Evolutionary conservation across 1,284 basidiomycete genomes (phyloP), one percentile per base, ranked within the genome.

Genomic region (Cryptococcus deneoformans): DNA sequence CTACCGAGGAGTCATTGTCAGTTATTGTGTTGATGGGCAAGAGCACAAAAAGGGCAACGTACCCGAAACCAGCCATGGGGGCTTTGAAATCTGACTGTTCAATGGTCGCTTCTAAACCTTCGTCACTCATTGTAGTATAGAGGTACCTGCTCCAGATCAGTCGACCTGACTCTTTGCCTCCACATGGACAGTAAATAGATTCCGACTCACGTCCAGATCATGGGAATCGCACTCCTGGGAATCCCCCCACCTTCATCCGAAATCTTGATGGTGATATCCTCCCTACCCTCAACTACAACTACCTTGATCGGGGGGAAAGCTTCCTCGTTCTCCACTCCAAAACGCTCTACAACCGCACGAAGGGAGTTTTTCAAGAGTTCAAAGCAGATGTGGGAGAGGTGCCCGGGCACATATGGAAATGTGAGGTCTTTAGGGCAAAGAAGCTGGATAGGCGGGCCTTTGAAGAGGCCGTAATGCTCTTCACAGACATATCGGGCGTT

Each of bases 231-330:
- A 67, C 89, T 91, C 49, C 95, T 80, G n/a, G 93, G 86, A 59
- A 99, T 99, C 1, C 96, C 96, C 5, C 95, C 96, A 8, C 95
- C 95, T 73, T 99, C 95, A 75, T 92, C 90, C 24, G 84, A 86
- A 67, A 99, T 98, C 84, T 99, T 99, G 84, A 99, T 93, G 7
- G 95, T 99, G 69, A 99, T 98, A 75, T 99, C 95, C 76, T 84
- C 82, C 54, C 86, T 88, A 12, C 92, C 92, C 74, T 98, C 93
- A 1, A 97, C 91, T 20, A 98, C 95, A 58, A 99, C 86, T 44
- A 97, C 92, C 79, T 95, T 96, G 82, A 99, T 97, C 0, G 94
- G 90, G 24, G 95, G 95, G 79, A 89, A 92, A 48, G 77, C 69
- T 62, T 87, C 86, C 71, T 92, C 92, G 64, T 86, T 83, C 54